These are phyloP conservation scores for Skeletonema potamos DNA, from an alignment of 108 stramenopile genomes.

Conservation along the genomic window DNA sequence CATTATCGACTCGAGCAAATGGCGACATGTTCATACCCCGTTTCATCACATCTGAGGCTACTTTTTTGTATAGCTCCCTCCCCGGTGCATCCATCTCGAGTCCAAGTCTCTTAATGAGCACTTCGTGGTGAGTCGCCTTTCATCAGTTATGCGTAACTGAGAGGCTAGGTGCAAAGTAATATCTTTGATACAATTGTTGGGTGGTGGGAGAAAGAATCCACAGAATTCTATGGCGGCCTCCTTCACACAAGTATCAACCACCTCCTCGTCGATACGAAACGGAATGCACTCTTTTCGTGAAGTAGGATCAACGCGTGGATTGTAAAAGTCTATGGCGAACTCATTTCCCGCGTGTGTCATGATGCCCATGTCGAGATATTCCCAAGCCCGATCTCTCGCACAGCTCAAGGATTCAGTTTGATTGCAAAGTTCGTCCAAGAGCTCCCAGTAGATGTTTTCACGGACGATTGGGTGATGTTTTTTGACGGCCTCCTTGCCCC, in stretches of 20 bases:
- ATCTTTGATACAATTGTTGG: conserved; percentile 35
- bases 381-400: conserved; percentile 43
- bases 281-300: conserved; percentile 20
- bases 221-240: conserved; percentile 40
- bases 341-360: conserved; percentile 42
- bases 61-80: conserved; percentile 34
- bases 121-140: conserved; percentile 34
- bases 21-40: conserved; percentile 47
- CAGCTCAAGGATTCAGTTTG: conserved; percentile 28
- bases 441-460: conserved; percentile 41
- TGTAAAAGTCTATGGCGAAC: conserved; percentile 49
- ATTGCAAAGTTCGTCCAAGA: conserved; percentile 45
- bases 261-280: conserved; percentile 1
- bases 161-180: conserved; percentile 30
- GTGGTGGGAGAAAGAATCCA: conserved; percentile 29
- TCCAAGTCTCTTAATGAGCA: conserved; percentile 43
- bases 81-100: conserved; percentile 50
- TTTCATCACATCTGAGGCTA: conserved; percentile 13
- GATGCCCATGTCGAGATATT: conserved; percentile 40
- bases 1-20: conserved; percentile 51
- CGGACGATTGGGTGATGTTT: conserved; percentile 54
- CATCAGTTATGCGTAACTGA: conserved; percentile 28
- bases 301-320: conserved; percentile 42
- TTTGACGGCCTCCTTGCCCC: conserved; percentile 43
- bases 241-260: conserved; percentile 14